phyloP scores from a whole-genome alignment of 345 rosid species.

The Odontarrhena argentea region DNA sequence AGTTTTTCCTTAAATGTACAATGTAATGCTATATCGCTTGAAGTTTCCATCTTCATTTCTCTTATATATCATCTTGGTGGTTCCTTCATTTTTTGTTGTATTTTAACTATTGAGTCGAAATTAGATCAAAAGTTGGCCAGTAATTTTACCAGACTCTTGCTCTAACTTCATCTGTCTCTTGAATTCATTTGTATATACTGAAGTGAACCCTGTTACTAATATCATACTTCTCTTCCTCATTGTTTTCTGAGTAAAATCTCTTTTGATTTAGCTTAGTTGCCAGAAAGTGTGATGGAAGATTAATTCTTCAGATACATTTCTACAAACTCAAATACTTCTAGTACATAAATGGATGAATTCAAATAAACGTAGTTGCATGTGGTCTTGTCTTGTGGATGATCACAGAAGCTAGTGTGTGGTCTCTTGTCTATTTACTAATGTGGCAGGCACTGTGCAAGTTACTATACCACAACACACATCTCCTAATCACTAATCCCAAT shows the following conservation, averaged over 20 bases:
- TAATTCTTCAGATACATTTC: too few relatives aligned
- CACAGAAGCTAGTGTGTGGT: too few relatives aligned
- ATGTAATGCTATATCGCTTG: constrained; percentile 7
- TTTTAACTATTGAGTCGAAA: background rate
- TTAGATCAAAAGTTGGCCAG: constrained; percentile 19
- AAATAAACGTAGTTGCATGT: too few relatives aligned
- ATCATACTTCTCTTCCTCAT: too few relatives aligned
- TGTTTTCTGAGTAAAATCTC: too few relatives aligned
- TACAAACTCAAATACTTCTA: too few relatives aligned
- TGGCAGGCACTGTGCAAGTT: too few relatives aligned
- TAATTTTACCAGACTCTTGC: background rate
- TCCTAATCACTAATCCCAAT: background rate
- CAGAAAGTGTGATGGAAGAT: too few relatives aligned
- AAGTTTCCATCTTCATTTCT: constrained; percentile 13
- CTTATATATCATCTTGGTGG: background rate
- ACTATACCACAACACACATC: too few relatives aligned
- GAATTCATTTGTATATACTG: constrained; percentile 9
- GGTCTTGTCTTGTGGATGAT: too few relatives aligned
- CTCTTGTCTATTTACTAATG: background rate
- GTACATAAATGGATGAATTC: background rate
- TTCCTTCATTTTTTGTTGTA: constrained; percentile 8
- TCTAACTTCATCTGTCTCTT: background rate
- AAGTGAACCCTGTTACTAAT: background rate
- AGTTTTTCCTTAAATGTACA: constrained; percentile 5
- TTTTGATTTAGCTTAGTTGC: too few relatives aligned